Evolutionary conservation across 345 rosid species (phyloP).

Genomic region (Psidium friedrichsthalianum): DNA sequence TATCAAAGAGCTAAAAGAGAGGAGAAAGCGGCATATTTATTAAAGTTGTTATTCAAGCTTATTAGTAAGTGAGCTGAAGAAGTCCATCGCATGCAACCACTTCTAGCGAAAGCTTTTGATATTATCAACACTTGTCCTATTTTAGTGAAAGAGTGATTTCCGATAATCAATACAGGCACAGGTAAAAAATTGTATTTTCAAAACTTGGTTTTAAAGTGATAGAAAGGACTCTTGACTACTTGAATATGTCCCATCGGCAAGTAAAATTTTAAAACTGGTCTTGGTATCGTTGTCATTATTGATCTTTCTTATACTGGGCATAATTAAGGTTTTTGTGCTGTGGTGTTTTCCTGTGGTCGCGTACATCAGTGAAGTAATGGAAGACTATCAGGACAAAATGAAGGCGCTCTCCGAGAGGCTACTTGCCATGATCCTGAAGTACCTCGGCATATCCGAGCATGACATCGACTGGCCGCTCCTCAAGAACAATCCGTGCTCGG

Average conservation of each 20-base stretch:
- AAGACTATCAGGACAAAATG: slow-evolving; percentile 62
- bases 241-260: too few relatives aligned
- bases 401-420: slow-evolving; percentile 40
- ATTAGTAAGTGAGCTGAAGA: background rate
- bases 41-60: background rate
- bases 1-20: background rate
- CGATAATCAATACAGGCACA: background rate
- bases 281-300: background rate
- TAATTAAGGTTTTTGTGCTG: background rate
- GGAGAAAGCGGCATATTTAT: background rate
- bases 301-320: background rate
- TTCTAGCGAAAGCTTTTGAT: background rate
- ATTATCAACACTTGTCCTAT: background rate
- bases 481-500: slow-evolving; percentile 1
- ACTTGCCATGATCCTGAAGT: slow-evolving; percentile 29
- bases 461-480: slow-evolving; percentile 15
- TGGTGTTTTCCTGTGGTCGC: background rate
- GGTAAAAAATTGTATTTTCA: background rate
- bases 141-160: background rate
- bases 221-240: too few relatives aligned
- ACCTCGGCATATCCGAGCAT: slow-evolving; percentile 21
- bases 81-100: background rate
- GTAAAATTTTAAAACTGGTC: background rate
- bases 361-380: slow-evolving; percentile 34
- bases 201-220: background rate